Evolutionary conservation across 164 flowering plant genomes (phyloP).

Genomic region (Chloranthus sessilifolius): DNA sequence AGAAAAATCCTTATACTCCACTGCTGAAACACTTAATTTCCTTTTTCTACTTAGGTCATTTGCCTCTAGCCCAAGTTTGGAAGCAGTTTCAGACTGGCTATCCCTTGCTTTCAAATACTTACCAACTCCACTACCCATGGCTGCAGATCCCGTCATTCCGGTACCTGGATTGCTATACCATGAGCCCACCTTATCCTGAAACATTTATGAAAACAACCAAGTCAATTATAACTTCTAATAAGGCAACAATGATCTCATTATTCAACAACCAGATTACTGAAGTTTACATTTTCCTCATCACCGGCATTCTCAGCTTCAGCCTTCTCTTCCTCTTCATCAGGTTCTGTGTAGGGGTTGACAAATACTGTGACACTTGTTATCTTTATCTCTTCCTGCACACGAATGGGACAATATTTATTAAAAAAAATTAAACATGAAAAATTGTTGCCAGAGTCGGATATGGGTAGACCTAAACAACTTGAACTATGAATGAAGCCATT

Average conservation of each 20-base stretch:
- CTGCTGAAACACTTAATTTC: conserved; percentile 36
- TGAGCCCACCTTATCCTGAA: conserved; percentile 83
- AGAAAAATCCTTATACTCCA: conserved; percentile 65
- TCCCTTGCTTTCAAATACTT: conserved; percentile 71
- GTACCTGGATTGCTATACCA: conserved; percentile 93
- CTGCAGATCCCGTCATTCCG: conserved; percentile 37
- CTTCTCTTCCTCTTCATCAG: conserved; percentile 72
- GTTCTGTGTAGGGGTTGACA: conserved; percentile 86
- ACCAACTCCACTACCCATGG: conserved; percentile 66
- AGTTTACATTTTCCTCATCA: conserved; percentile 61
- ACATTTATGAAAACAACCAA: conserved; percentile 1
- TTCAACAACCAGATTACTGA: neutral
- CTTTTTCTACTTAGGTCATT: conserved; percentile 54
- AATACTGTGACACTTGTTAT: conserved; percentile 61
- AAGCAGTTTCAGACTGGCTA: conserved; percentile 22
- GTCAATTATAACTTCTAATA: conserved; percentile 2
- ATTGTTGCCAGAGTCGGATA: too few relatives aligned
- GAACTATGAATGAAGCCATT: too few relatives aligned
- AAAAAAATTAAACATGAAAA: too few relatives aligned
- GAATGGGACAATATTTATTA: neutral
- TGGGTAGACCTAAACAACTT: too few relatives aligned
- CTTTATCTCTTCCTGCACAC: conserved; percentile 88
- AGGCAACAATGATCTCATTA: neutral
- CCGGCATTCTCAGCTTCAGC: conserved; percentile 37
- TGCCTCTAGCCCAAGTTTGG: conserved; percentile 22